These are phyloP conservation scores for Pleurozium schreberi DNA, from an alignment of 225 moss, liverwort and hornwort species.

Conservation along the genomic window DNA sequence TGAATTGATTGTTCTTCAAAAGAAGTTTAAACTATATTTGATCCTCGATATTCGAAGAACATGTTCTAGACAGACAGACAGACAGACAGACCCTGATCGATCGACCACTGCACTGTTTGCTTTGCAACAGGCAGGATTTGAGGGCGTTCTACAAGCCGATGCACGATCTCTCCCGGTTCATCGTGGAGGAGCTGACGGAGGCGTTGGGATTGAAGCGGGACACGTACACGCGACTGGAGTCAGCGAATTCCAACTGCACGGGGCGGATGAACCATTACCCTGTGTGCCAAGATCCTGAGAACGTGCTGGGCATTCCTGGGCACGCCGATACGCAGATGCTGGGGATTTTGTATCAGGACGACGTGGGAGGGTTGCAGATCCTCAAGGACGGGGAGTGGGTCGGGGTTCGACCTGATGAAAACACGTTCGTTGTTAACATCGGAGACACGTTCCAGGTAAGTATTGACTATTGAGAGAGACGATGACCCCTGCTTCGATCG, in stretches of 20 bases:
- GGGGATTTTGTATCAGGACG: slow-evolving; percentile 20
- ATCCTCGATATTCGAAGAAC: background rate
- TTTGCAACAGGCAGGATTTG: slow-evolving; percentile 11
- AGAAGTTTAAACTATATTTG: background rate
- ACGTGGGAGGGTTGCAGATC: slow-evolving; percentile 27
- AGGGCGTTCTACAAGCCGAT: slow-evolving; percentile 6
- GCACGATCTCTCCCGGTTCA: slow-evolving; percentile 20
- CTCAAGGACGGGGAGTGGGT: slow-evolving; percentile 31
- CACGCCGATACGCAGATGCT: slow-evolving; percentile 31
- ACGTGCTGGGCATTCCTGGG: slow-evolving; percentile 7
- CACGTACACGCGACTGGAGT: slow-evolving; percentile 15
- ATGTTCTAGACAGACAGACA: background rate
- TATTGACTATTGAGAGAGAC: background rate
- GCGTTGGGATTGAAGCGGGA: slow-evolving; percentile 18
- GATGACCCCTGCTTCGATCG: background rate
- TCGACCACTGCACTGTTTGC: background rate
- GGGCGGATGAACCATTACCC: slow-evolving; percentile 50
- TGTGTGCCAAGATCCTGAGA: slow-evolving; percentile 6
- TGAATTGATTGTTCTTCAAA: background rate
- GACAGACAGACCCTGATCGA: background rate
- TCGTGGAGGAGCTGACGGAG: slow-evolving; percentile 29
- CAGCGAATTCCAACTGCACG: slow-evolving; percentile 9
- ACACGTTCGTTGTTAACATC: slow-evolving; percentile 36
- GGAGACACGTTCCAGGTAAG: slow-evolving; percentile 35
- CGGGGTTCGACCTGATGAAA: slow-evolving; percentile 17